Evolutionary conservation across 1,284 basidiomycete genomes (phyloP).

Genomic region (Xerocomus amazonicus): DNA sequence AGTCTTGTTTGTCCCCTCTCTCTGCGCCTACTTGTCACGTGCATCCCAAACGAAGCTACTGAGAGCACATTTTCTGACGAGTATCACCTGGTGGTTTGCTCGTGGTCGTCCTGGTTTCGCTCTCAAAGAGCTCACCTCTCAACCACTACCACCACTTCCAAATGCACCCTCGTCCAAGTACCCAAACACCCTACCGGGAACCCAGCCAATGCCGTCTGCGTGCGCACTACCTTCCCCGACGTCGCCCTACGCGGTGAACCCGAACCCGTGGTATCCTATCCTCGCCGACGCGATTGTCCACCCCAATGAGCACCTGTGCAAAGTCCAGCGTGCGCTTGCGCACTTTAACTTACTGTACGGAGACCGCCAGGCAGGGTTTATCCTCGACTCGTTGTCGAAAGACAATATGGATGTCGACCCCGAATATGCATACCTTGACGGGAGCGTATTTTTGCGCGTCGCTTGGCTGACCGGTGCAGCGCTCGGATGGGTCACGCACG

Average conservation of each 20-base stretch:
- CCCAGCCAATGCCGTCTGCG: slow-evolving; percentile 35
- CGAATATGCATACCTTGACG: slow-evolving; percentile 49
- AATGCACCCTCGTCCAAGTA: slow-evolving; percentile 20
- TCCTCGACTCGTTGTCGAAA: slow-evolving; percentile 23
- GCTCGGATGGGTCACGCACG: slow-evolving; percentile 45
- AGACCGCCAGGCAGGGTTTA: slow-evolving; percentile 35
- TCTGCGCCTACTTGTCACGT: slow-evolving; percentile 31
- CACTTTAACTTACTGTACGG: slow-evolving; percentile 54
- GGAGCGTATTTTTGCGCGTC: slow-evolving; percentile 54
- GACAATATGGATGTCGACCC: slow-evolving; percentile 25
- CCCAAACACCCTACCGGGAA: slow-evolving; percentile 22
- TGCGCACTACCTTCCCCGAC: slow-evolving; percentile 21
- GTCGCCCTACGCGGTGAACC: slow-evolving; percentile 25
- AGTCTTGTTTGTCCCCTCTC: slow-evolving; percentile 32
- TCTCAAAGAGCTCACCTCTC: slow-evolving; percentile 25
- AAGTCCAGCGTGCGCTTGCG: slow-evolving; percentile 54
- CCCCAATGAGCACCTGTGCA: slow-evolving; percentile 60
- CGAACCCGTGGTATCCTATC: slow-evolving; percentile 33
- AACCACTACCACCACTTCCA: slow-evolving; percentile 22
- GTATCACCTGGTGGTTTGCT: slow-evolving; percentile 37
- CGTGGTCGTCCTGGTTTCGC: slow-evolving; percentile 32
- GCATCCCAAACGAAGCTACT: slow-evolving; percentile 28
- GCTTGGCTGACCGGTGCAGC: slow-evolving; percentile 32
- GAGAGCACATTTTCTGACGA: slow-evolving; percentile 33
- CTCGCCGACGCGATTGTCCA: slow-evolving; percentile 31